These are phyloP conservation scores for Candida oleophila DNA, from an alignment of 805 yeast species.

Conservation along the genomic window DNA sequence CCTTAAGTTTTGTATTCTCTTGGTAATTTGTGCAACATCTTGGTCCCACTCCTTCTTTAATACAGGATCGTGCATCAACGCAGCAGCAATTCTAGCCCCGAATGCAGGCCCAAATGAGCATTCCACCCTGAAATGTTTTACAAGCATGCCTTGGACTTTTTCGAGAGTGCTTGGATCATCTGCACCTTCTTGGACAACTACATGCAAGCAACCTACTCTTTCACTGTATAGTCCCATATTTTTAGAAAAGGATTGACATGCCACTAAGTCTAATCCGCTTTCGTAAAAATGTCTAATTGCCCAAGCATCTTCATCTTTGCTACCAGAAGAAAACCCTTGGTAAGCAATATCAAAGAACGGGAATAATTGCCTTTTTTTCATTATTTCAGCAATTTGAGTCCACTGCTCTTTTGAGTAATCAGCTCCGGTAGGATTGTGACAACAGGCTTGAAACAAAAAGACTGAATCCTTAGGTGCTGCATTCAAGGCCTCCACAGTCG, in stretches of 20 bases:
- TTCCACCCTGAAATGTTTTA: slow-evolving; percentile 35
- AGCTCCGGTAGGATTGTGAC: slow-evolving; percentile 47
- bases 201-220: slow-evolving; percentile 39
- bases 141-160: slow-evolving; percentile 23
- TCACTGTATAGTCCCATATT: slow-evolving; percentile 43
- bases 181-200: slow-evolving; percentile 19
- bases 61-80: slow-evolving; percentile 23
- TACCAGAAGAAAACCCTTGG: slow-evolving; percentile 50
- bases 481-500: slow-evolving; percentile 24
- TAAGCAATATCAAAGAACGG: slow-evolving; percentile 41
- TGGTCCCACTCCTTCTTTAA: slow-evolving; percentile 32
- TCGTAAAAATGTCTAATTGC: slow-evolving; percentile 33
- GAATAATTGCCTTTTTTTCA: slow-evolving; percentile 24
- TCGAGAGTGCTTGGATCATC: slow-evolving; percentile 11
- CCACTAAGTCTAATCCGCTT: slow-evolving; percentile 41
- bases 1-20: slow-evolving; percentile 33
- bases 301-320: slow-evolving; percentile 55
- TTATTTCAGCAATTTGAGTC: slow-evolving; percentile 25
- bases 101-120: slow-evolving; percentile 48
- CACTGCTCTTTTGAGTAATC: slow-evolving; percentile 39
- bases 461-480: slow-evolving; percentile 31
- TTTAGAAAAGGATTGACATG: slow-evolving; percentile 40
- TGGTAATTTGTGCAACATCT: slow-evolving; percentile 30
- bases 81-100: slow-evolving; percentile 43
- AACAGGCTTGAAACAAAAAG: slow-evolving; percentile 41